Evolutionary conservation across 2,329 filamentous ascomycete species (phyloP), one percentile per base, ranked within the genome.

Genomic region (Penicillium sp.): DNA sequence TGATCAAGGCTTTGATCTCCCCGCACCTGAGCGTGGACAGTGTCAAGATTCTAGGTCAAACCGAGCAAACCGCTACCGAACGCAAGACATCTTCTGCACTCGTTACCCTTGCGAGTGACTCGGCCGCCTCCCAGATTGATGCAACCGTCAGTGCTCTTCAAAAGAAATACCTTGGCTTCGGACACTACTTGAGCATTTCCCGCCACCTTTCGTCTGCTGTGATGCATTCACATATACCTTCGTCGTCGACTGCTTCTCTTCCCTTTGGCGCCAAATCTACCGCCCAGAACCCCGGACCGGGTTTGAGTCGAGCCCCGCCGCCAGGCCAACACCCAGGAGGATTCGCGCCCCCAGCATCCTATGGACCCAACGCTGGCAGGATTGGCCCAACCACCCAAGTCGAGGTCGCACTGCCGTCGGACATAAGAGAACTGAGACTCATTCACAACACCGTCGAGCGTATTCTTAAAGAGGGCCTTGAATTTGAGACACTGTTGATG

Each of bases 401-500:
- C 25, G 83, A 85, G 1, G 86, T 95, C 11, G 82, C 82, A 53
- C 78, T 86, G 6, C 92, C 92, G 1, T 78, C 80, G 5, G 87
- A 96, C 59, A 80, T 95, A 41, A 86, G 83, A 56, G 86, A 87
- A 53, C 75, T 96, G 0, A 84, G 84, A 50, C 78, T 95, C 37
- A 95, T 97, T 53, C 92, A 97, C 72, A 91, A 87, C 66, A 87
- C 90, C 0, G 79, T 95, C 29, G 92, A 97, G 64, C 80, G 80
- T 2, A 76, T 97, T 0, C 74, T 96, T 8, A 81, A 83, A 18
- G 83, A 93, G 58, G 90, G 91, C 0, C 83, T 88, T 0, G 89
- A 93, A 63, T 95, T 95, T 53, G 93, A 99, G 70, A 90, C 91
- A 4, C 76, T 95, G 2, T 78, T 99, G 6, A 97, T 97, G 93